Percentiles rank a stretch among this genome's conserved stretches.
These are phyloP conservation scores for Aspergillus uvarum DNA, from an alignment of 2,329 filamentous ascomycete species.

Conservation along the genomic window DNA sequence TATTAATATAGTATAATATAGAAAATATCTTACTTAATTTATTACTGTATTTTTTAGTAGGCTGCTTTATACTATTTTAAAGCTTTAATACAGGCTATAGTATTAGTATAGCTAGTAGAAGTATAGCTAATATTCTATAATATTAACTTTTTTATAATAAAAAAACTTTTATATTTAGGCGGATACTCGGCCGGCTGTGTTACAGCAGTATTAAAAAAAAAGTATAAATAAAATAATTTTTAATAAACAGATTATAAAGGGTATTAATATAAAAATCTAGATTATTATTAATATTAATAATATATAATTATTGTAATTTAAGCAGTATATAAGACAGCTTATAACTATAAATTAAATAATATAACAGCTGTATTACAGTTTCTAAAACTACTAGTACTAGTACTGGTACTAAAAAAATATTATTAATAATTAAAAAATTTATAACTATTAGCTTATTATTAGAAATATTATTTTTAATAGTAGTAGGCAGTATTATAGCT, in stretches of 20 bases:
- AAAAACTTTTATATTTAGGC: not conserved
- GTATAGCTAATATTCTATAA: too few species aligned
- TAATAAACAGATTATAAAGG: too few species aligned
- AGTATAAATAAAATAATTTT: not conserved
- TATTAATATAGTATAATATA: not conserved
- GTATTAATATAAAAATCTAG: not conserved
- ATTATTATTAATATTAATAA: too few species aligned
- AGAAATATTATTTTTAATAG: too few species aligned
- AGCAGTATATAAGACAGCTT: too few species aligned
- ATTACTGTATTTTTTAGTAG: not conserved
- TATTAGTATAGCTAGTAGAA: too few species aligned
- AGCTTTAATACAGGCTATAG: too few species aligned
- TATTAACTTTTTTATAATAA: not conserved
- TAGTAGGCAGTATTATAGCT: too few species aligned
- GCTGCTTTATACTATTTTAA: not conserved
- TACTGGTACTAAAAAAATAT: too few species aligned
- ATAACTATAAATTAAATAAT: not conserved
- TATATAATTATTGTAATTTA: too few species aligned
- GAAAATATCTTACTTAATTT: not conserved
- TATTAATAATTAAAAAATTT: too few species aligned
- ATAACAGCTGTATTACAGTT: not conserved
- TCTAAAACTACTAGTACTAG: not conserved
- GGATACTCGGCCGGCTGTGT: not conserved
- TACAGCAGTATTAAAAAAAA: not conserved
- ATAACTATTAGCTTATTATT: too few species aligned